phyloP scores from a whole-genome alignment of 1,139 yeast genomes.

The Pichia sp. region DNA sequence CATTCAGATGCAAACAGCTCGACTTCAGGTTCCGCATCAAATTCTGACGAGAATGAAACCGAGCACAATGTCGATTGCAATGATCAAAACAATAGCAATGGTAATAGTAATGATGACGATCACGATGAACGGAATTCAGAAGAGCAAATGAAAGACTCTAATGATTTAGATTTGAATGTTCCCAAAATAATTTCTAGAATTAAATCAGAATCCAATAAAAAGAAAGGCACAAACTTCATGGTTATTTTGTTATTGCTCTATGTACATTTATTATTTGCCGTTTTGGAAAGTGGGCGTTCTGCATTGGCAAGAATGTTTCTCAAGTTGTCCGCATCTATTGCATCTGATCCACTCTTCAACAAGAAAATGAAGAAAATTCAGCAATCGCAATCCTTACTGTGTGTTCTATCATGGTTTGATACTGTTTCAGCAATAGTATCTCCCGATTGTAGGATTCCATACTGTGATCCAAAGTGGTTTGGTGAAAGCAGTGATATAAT shows the following conservation, averaged over 20 bases:
- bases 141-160: conserved; percentile 12
- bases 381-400: conserved; percentile 43
- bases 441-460: conserved; percentile 51
- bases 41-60: conserved; percentile 5
- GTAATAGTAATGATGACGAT: neutral
- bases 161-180: conserved; percentile 26
- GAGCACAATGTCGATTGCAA: neutral
- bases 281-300: conserved; percentile 49
- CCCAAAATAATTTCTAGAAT: conserved; percentile 33
- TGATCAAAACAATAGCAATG: conserved; percentile 3
- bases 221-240: conserved; percentile 40
- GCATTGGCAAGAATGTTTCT: conserved; percentile 46
- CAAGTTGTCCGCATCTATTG: conserved; percentile 46
- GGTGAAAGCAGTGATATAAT: conserved; percentile 39
- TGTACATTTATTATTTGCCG: conserved; percentile 48
- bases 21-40: neutral
- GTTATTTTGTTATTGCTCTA: conserved; percentile 48
- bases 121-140: conserved; percentile 13
- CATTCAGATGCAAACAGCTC: neutral
- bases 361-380: conserved; percentile 39
- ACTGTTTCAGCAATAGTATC: conserved; percentile 51
- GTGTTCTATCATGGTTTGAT: conserved; percentile 53
- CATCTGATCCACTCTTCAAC: conserved; percentile 37
- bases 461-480: conserved; percentile 48
- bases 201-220: conserved; percentile 34